These are phyloP conservation scores for Lactarius pseudohatsudake DNA, from an alignment of 768 basidiomycete species.

Conservation along the genomic window DNA sequence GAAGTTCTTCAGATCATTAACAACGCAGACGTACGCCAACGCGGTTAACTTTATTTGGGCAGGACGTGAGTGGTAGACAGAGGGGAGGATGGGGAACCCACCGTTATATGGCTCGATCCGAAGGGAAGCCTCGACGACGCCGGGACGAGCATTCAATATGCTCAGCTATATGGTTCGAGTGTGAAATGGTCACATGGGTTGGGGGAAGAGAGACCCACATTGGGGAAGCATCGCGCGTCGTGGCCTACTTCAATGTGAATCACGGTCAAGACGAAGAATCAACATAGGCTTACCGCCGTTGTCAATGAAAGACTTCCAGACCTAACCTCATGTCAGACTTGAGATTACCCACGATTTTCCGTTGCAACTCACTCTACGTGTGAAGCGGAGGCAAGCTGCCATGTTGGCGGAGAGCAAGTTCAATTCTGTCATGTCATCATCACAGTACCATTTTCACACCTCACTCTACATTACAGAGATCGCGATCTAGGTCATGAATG, in stretches of 20 bases:
- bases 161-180: conserved; percentile 48
- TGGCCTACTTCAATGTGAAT: conserved; percentile 51
- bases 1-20: conserved; percentile 29
- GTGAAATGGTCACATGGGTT: conserved; percentile 5
- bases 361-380: conserved; percentile 48
- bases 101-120: conserved; percentile 75
- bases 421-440: conserved; percentile 11
- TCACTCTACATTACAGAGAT: conserved; percentile 27
- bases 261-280: conserved; percentile 17
- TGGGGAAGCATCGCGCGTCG: conserved; percentile 77
- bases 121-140: conserved; percentile 65
- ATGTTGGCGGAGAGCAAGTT: conserved; percentile 35
- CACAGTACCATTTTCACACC: conserved; percentile 21
- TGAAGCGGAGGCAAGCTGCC: conserved; percentile 73
- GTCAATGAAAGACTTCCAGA: conserved; percentile 79
- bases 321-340: conserved; percentile 43
- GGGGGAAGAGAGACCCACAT: conserved; percentile 44
- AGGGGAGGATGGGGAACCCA: conserved; percentile 37
- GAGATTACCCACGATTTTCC: background rate
- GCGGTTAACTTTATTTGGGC: conserved; percentile 60
- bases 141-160: conserved; percentile 67
- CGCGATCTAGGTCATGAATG: conserved; percentile 27
- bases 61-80: background rate
- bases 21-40: conserved; percentile 56
- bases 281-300: conserved; percentile 55